Percentiles rank a stretch among this genome's conserved stretches.
Conservation (phyloP, 345 rosid genomes). For the rapeseed (Brassica napus) region Da-Ae NC_063446.1:8834501-8835000, state of each 20-base stretch:
- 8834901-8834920: conserved; percentile 47
- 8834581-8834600: too few species aligned
- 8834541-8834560: too few species aligned
- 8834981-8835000: conserved; percentile 49
- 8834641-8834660: too few species aligned
- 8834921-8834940: conserved; percentile 50
- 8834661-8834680: too few species aligned
- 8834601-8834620: too few species aligned
- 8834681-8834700: too few species aligned
- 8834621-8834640: too few species aligned
- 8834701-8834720: too few species aligned
- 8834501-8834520: too few species aligned
- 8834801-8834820: conserved; percentile 53
- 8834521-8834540: too few species aligned
- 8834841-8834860: not conserved
- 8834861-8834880: not conserved
- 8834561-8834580: too few species aligned
- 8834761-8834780: conserved; percentile 46
- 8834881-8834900: not conserved
- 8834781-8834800: conserved; percentile 54
- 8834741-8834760: conserved; percentile 45
- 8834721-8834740: conserved; percentile 12
- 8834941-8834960: conserved; percentile 52
- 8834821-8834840: not conserved
- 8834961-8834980: conserved; percentile 47